Evolutionary conservation across 2,329 filamentous ascomycete genomes (phyloP).

Genomic region (Colletotrichum liaoningense): DNA sequence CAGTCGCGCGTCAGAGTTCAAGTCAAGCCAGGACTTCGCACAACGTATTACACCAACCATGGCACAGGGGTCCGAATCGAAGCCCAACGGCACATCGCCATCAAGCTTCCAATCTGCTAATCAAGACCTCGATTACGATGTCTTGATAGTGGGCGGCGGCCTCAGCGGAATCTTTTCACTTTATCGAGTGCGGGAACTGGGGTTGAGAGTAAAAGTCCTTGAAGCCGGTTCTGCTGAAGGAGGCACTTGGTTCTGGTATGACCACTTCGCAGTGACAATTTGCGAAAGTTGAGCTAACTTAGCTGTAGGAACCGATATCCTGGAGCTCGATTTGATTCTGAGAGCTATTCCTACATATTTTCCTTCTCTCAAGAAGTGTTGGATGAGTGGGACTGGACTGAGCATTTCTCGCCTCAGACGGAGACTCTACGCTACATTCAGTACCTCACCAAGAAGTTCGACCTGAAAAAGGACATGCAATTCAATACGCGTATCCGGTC

Average conservation of each 20-base stretch:
- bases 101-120: conserved; percentile 23
- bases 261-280: neutral
- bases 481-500: conserved; percentile 45
- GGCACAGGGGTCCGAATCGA: neutral
- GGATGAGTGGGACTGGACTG: conserved; percentile 54
- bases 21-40: neutral
- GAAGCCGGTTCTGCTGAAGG: conserved; percentile 54
- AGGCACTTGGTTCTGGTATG: conserved; percentile 58
- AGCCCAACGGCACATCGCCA: neutral
- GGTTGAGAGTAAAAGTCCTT: conserved; percentile 48
- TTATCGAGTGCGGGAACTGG: conserved; percentile 53
- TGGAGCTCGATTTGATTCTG: conserved; percentile 59
- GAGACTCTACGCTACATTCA: conserved; percentile 54
- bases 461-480: conserved; percentile 46
- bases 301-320: conserved; percentile 52
- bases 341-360: conserved; percentile 58
- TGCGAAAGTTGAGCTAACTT: neutral
- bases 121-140: conserved; percentile 45
- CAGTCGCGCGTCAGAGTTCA: neutral
- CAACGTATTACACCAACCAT: neutral
- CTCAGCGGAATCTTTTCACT: conserved; percentile 54
- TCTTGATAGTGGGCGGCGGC: conserved; percentile 52
- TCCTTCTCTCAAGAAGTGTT: conserved; percentile 54
- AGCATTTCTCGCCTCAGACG: conserved; percentile 45
- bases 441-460: conserved; percentile 49